Conservation (phyloP, 441 rosid species). For the Adansonia madagascariensis region DNA sequence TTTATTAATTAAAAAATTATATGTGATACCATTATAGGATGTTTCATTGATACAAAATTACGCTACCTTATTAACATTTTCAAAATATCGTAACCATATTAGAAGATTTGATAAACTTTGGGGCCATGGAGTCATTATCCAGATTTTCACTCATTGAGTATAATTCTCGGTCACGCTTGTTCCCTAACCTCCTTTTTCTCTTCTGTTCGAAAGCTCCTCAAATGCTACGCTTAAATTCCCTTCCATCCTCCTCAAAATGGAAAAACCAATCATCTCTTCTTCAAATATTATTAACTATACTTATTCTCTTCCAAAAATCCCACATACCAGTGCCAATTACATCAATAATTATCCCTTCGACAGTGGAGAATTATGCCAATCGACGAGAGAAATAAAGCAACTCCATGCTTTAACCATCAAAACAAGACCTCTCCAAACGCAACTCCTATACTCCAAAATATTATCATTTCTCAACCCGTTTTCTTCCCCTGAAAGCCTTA, state of each 20-base stretch:
- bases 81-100: too few species aligned
- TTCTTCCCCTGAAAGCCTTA: slow-evolving; percentile 22
- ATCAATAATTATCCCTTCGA: neutral
- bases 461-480: slow-evolving; percentile 17
- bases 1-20: too few species aligned
- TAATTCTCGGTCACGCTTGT: neutral
- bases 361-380: slow-evolving; percentile 31
- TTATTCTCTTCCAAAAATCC: neutral
- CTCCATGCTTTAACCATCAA: slow-evolving; percentile 39
- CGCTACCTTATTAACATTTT: too few species aligned
- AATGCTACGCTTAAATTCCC: slow-evolving; percentile 9
- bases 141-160: neutral
- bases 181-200: neutral
- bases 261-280: neutral
- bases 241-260: slow-evolving; percentile 15
- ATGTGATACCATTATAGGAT: too few species aligned
- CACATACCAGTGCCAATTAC: neutral
- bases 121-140: too few species aligned
- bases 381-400: slow-evolving; percentile 31
- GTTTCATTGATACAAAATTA: too few species aligned
- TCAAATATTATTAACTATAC: neutral
- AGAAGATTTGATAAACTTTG: too few species aligned
- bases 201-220: neutral
- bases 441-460: slow-evolving; percentile 24
- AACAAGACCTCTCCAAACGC: slow-evolving; percentile 30